These are phyloP conservation scores for Chamaecyparis obtusa DNA, from an alignment of 75 land plant genomes.

Conservation along the genomic window DNA sequence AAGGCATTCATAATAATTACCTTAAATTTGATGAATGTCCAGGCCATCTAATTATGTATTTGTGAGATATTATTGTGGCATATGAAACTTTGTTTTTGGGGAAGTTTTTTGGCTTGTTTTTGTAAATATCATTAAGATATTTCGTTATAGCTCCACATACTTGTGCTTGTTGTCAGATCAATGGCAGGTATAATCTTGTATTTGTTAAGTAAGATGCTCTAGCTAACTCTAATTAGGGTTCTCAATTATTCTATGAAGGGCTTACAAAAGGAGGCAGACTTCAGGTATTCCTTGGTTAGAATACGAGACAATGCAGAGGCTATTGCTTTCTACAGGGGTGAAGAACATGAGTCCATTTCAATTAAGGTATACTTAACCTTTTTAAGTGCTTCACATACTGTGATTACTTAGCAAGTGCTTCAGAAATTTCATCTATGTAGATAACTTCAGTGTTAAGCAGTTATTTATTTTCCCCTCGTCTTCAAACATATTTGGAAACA, in stretches of 20 bases:
- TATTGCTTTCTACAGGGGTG: conserved; percentile 53
- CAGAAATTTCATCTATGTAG: background rate
- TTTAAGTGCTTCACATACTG: background rate
- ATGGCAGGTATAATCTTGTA: background rate
- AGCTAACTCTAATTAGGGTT: background rate
- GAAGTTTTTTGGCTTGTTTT: background rate
- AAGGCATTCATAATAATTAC: background rate
- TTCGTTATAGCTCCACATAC: background rate
- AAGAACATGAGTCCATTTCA: conserved; percentile 35
- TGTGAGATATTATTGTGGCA: background rate
- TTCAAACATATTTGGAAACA: background rate
- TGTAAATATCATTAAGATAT: background rate
- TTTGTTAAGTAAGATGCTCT: background rate
- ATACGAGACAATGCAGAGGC: conserved; percentile 55
- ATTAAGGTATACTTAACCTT: conserved; percentile 25
- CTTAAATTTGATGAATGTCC: background rate
- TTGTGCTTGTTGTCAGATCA: background rate
- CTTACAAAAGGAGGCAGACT: conserved; percentile 53
- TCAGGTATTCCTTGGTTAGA: conserved; percentile 49
- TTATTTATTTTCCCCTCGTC: background rate
- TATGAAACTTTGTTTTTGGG: background rate
- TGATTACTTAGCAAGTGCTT: background rate
- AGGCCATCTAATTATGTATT: background rate
- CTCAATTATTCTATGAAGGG: conserved; percentile 18
- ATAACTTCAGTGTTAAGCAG: background rate